Conservation (phyloP, 2,329 filamentous ascomycete species). For the Penicillium thymicola region DNA sequence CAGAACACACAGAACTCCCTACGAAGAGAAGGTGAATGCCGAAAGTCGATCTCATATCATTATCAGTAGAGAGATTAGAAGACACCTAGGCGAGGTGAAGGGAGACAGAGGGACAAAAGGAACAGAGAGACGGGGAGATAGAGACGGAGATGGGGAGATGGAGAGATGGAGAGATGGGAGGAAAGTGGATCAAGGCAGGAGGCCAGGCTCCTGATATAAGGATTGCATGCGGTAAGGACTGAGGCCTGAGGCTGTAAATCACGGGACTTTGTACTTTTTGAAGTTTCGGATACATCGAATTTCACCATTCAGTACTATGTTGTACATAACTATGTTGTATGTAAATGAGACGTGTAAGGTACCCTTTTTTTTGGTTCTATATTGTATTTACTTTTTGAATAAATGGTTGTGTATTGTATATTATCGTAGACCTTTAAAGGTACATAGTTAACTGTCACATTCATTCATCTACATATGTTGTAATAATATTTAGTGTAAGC, state of each 20-base stretch:
- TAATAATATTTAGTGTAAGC: too few species aligned
- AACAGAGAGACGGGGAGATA: neutral
- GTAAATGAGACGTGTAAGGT: neutral
- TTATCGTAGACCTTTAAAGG: neutral
- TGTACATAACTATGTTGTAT: too few species aligned
- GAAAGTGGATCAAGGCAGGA: neutral
- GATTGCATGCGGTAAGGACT: neutral
- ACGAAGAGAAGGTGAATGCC: neutral
- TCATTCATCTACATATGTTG: too few species aligned
- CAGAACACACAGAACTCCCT: neutral
- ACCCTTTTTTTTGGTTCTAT: too few species aligned
- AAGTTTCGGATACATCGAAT: too few species aligned
- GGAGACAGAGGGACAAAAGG: neutral
- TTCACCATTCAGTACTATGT: too few species aligned
- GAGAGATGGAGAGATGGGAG: neutral
- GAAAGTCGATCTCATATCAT: slow-evolving; percentile 1
- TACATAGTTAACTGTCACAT: too few species aligned
- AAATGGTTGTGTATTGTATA: neutral
- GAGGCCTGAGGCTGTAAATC: slow-evolving; percentile 2
- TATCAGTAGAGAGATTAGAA: neutral
- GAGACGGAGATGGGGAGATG: neutral
- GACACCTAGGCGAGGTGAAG: neutral
- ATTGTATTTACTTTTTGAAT: neutral
- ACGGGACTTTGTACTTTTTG: neutral
- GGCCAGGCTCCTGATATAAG: neutral